phyloP scores from a whole-genome alignment of 75 land plant genomes.

The Picea sitchensis region DNA sequence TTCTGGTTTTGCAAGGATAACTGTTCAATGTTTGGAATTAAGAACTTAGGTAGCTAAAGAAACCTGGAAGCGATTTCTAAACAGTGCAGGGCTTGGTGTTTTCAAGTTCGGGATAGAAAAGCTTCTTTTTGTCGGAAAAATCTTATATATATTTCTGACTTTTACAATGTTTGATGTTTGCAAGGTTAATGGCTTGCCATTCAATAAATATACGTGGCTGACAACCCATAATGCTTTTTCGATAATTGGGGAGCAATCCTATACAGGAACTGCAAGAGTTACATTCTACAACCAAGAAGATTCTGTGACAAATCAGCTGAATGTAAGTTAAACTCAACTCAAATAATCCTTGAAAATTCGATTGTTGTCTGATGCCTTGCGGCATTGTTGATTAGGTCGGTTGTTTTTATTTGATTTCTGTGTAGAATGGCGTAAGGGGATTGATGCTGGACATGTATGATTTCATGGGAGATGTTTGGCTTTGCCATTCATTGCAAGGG shows the following conservation, averaged over 20 bases:
- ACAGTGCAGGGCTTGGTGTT: no score
- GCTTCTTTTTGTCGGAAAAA: no score
- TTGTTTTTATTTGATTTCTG: conserved; percentile 6
- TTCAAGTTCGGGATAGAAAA: no score
- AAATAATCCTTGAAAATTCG: not conserved
- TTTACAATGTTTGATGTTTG: not conserved
- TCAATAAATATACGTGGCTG: conserved; percentile 82
- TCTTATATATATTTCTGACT: not conserved
- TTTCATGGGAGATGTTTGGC: conserved; percentile 77
- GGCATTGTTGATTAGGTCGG: not conserved
- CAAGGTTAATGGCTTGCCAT: conserved; percentile 64
- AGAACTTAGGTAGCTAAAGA: not conserved
- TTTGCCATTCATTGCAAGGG: conserved; percentile 84
- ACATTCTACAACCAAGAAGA: conserved; percentile 91
- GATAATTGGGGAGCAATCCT: conserved; percentile 46
- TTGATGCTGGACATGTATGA: conserved; percentile 96
- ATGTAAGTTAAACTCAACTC: conserved; percentile 22
- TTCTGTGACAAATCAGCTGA: conserved; percentile 66
- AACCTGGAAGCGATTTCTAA: not conserved
- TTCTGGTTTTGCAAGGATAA: no score
- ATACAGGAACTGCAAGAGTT: conserved; percentile 52
- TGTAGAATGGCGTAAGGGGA: conserved; percentile 87
- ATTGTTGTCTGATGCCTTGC: not conserved
- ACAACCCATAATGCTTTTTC: conserved; percentile 84
- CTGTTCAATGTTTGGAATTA: not conserved